A percentile compares a stretch with the other conserved stretches of the same genome.
Evolutionary conservation across 805 yeast genomes (phyloP).

Genomic region (Yamadazyma phyllophila): DNA sequence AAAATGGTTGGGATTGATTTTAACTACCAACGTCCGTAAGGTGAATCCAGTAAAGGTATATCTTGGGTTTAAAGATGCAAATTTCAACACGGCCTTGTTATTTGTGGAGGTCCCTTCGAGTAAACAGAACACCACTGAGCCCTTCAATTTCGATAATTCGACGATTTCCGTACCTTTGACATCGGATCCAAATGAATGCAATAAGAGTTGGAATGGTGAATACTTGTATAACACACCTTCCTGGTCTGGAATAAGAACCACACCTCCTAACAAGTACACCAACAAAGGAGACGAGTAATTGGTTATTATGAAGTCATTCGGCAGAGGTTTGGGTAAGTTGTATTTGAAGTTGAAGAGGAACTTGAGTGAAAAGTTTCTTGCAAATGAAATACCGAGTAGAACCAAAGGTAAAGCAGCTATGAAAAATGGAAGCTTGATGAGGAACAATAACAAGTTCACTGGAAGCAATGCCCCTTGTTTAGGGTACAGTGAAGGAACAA

Average conservation of each 20-base stretch:
- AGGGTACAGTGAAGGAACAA: slow-evolving; percentile 54
- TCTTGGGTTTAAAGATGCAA: slow-evolving; percentile 26
- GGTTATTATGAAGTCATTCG: slow-evolving; percentile 51
- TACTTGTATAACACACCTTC: slow-evolving; percentile 30
- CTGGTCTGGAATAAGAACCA: slow-evolving; percentile 39
- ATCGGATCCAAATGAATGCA: slow-evolving; percentile 18
- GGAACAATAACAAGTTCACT: slow-evolving; percentile 8
- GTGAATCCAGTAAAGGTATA: slow-evolving; percentile 22
- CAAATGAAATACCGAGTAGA: slow-evolving; percentile 18
- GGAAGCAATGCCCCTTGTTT: slow-evolving; percentile 1
- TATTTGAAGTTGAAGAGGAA: slow-evolving; percentile 36
- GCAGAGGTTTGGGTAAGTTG: slow-evolving; percentile 36
- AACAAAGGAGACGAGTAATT: slow-evolving; percentile 41
- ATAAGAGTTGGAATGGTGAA: slow-evolving; percentile 27
- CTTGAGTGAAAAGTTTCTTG: slow-evolving; percentile 20
- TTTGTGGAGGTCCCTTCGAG: slow-evolving; percentile 86
- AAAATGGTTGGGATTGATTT: slow-evolving; percentile 33
- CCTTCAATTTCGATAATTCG: slow-evolving; percentile 25
- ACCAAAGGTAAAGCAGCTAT: slow-evolving; percentile 15
- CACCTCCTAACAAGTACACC: slow-evolving; percentile 40
- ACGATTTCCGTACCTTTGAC: slow-evolving; percentile 12
- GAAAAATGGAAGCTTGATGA: slow-evolving; percentile 32
- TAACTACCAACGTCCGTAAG: slow-evolving; percentile 37
- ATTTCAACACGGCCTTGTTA: slow-evolving; percentile 70
- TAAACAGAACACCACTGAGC: slow-evolving; percentile 53